These are phyloP conservation scores for Clonostachys byssicola DNA, from an alignment of 2,329 filamentous ascomycete genomes.

Conservation along the genomic window DNA sequence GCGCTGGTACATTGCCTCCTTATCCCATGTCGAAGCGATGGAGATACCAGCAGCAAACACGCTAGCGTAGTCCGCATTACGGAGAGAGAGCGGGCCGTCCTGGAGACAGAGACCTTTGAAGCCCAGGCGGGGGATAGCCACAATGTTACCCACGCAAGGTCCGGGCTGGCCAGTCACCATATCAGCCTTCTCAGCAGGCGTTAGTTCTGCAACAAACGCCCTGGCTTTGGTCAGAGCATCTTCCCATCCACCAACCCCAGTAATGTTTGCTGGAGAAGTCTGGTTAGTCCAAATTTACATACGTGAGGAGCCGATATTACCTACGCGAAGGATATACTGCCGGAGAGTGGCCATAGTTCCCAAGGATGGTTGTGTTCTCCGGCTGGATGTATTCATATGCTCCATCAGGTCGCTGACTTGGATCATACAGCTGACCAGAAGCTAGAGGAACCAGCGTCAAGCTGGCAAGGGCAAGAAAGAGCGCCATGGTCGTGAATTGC, in stretches of 20 bases:
- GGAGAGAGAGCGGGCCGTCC: slow-evolving; percentile 23
- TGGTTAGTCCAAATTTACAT: slow-evolving; percentile 3
- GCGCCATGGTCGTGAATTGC: no score
- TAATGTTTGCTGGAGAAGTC: slow-evolving; percentile 22
- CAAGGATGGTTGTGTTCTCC: slow-evolving; percentile 31
- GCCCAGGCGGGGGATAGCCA: slow-evolving; percentile 30
- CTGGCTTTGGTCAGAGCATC: slow-evolving; percentile 27
- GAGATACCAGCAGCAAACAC: slow-evolving; percentile 56
- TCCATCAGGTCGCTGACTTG: slow-evolving; percentile 12
- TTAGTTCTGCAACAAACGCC: slow-evolving; percentile 19
- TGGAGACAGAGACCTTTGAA: slow-evolving; percentile 36
- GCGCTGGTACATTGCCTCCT: slow-evolving; percentile 61
- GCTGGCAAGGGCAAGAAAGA: slow-evolving; percentile 13
- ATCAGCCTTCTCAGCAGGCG: slow-evolving; percentile 19
- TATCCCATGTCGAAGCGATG: slow-evolving; percentile 62
- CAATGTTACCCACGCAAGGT: slow-evolving; percentile 27
- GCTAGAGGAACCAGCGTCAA: slow-evolving; percentile 18
- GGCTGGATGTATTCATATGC: slow-evolving; percentile 33
- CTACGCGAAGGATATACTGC: slow-evolving; percentile 28
- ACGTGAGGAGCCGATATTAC: slow-evolving; percentile 6
- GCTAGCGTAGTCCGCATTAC: slow-evolving; percentile 34
- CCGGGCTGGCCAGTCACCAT: slow-evolving; percentile 26
- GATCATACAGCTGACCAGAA: slow-evolving; percentile 16
- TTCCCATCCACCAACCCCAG: slow-evolving; percentile 26
- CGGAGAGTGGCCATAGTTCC: slow-evolving; percentile 30